Percentiles rank a stretch among this genome's conserved stretches.
Evolutionary conservation across 108 stramenopile genomes (phyloP).

Genomic region (Discostella stelligeroides): DNA sequence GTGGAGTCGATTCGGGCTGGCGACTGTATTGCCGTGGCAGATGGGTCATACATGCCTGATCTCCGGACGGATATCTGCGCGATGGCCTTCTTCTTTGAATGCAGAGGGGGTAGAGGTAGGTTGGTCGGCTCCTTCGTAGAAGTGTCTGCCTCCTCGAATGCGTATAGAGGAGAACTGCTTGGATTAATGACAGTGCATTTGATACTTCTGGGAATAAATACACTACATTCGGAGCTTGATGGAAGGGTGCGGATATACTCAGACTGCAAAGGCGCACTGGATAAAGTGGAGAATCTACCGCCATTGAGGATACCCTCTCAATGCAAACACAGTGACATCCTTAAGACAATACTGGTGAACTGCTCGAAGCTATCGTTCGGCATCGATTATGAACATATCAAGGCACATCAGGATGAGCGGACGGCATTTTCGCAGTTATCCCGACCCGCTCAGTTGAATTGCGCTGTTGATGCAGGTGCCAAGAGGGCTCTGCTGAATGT

Average conservation of each 20-base stretch:
- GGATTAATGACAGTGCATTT: conserved; percentile 19
- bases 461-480: neutral
- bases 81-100: conserved; percentile 13
- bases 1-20: neutral
- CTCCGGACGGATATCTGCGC: too few relatives aligned
- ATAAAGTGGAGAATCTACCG: neutral
- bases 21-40: conserved; percentile 9
- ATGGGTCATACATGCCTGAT: conserved; percentile 27
- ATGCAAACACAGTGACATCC: conserved; percentile 20
- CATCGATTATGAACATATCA: neutral
- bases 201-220: conserved; percentile 8
- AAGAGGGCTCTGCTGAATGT: too few relatives aligned
- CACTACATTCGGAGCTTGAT: neutral
- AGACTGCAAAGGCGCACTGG: conserved; percentile 26
- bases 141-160: too few relatives aligned
- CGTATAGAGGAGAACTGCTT: conserved; percentile 9
- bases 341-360: conserved; percentile 21
- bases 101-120: conserved; percentile 6
- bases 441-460: conserved; percentile 9
- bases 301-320: conserved; percentile 4
- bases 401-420: conserved; percentile 9
- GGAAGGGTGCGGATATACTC: conserved; percentile 20
- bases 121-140: neutral
- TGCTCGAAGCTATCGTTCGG: conserved; percentile 17
- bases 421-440: neutral